Base-by-base conservation (phyloP, 805 yeast genomes). In the Nakazawaea holstii region DNA sequence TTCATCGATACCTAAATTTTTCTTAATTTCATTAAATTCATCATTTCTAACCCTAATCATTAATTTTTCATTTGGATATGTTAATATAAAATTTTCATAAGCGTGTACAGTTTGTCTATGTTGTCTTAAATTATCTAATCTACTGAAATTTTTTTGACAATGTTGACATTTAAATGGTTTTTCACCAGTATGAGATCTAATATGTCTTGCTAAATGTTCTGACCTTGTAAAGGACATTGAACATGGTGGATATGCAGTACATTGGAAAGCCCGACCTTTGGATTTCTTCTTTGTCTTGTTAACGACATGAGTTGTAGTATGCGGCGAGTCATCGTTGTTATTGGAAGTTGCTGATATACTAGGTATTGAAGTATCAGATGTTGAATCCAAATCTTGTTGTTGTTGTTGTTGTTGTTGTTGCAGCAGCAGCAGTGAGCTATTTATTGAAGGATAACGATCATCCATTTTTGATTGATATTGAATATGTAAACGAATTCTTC, bases 101-200 rank as follows among this genome's bases (percentile, higher is more conserved):
- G 82, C 80, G 54, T 84, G 90, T 6, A 84, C 90, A 0, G 97
- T 86, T 59, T 89, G 95, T 51, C 85, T 84, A 67, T 90, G 97
- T 67, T 91, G 97, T 51, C 96, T 75, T 52, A 91, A 72, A 62
- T 91, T 91, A 65, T 91, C 97, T 50, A 91, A 68, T 41, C 97
- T 74, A 14, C 90, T 82, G 61, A 90, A 90, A 59, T 80, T 76
- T 59, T 90, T 81, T 31, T 81, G 71, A 61, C 95, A 87, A 62
- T 84, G 85, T 42, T 84, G 84, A 64, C 97, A 90, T 46, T 86
- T 80, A 62, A 89, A 90, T 2, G 97, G 97, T 49, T 96, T 72
- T 63, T 90, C 97, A 38, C 97, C 97, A 0, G 97, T 91, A 62
- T 90, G 97, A 58, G 90, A 91, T 49, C 97, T 70, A 46, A 91